These are phyloP conservation scores for Plasmodium inui DNA, from an alignment of 169 alveolate genomes.

Conservation along the genomic window DNA sequence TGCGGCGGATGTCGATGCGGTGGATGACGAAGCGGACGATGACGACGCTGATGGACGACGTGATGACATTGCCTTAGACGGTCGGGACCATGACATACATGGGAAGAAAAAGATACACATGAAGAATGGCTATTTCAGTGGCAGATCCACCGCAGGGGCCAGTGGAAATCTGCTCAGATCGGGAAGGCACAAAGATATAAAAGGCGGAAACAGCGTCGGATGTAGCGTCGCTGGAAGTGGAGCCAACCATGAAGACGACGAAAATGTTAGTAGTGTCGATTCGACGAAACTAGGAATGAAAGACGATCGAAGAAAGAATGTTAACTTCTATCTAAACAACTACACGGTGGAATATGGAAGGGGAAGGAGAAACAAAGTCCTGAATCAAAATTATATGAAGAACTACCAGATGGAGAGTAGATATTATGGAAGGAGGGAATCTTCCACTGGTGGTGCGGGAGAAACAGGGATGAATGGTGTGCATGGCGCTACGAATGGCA, in stretches of 20 bases:
- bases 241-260: not conserved
- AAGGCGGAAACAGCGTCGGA: not conserved
- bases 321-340: not conserved
- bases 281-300: not conserved
- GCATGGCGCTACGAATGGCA: not conserved
- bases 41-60: not conserved
- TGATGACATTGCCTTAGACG: not conserved
- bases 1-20: not conserved
- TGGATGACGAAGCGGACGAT: not conserved
- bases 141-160: not conserved
- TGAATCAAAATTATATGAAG: conserved; percentile 21
- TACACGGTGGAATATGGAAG: conserved; percentile 38
- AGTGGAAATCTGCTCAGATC: not conserved
- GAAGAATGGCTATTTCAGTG: not conserved
- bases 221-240: not conserved
- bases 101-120: conserved; percentile 12
- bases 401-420: conserved; percentile 19
- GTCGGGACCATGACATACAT: not conserved
- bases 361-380: conserved; percentile 32
- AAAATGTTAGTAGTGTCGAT: not conserved
- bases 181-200: not conserved
- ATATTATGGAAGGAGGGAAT: conserved; percentile 19
- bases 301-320: conserved; percentile 20
- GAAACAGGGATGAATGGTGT: not conserved
- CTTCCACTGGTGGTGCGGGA: not conserved